Percentiles rank a stretch among this genome's conserved stretches.
These are phyloP conservation scores for Avena eriantha DNA, from an alignment of 176 grass and related monocot species.

Conservation along the genomic window DNA sequence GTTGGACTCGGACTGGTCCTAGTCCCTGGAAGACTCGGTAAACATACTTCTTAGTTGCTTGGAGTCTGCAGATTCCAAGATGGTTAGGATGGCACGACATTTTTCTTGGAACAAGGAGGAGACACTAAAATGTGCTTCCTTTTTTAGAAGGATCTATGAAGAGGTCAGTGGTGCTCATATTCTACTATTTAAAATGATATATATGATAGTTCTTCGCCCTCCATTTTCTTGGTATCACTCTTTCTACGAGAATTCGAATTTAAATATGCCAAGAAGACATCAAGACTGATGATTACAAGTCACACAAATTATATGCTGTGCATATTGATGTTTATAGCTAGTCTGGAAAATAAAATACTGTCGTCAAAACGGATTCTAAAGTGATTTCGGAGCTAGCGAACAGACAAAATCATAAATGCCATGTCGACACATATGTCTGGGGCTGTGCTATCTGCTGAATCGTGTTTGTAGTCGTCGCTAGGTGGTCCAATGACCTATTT, in stretches of 20 bases:
- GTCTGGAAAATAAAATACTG: no score
- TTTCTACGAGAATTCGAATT: no score
- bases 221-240: no score
- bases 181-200: constrained; percentile 23
- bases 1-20: constrained; percentile 60
- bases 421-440: not conserved
- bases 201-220: not conserved
- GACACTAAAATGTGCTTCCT: constrained; percentile 80
- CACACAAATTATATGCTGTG: no score
- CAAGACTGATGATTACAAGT: no score
- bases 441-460: not conserved
- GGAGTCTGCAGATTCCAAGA: constrained; percentile 71
- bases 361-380: no score
- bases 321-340: not conserved
- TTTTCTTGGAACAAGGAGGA: constrained; percentile 79
- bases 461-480: no score
- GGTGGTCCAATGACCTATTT: no score
- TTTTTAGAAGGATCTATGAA: constrained; percentile 95
- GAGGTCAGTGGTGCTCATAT: constrained; percentile 67
- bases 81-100: constrained; percentile 54
- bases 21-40: constrained; percentile 66
- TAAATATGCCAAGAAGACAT: no score
- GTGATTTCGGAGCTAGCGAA: no score
- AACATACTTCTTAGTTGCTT: constrained; percentile 81
- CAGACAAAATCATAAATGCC: not conserved